Evolutionary conservation across 129 eudicot species (phyloP).

Genomic region (Flaveria trinervia): DNA sequence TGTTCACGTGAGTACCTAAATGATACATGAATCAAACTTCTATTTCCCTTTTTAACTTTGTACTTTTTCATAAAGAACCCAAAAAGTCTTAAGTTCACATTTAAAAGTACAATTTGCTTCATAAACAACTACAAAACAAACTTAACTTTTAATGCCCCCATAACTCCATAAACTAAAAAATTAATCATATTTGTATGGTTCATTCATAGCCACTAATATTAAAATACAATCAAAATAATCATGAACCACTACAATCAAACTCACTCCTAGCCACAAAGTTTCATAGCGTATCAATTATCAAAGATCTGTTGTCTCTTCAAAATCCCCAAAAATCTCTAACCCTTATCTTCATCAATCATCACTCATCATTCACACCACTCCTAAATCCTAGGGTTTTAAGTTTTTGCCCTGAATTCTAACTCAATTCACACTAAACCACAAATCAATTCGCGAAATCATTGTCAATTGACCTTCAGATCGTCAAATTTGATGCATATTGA

Average conservation of each 20-base stretch:
- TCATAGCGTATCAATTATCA: background rate
- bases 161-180: too few relatives aligned
- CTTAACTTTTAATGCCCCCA: too few relatives aligned
- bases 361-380: background rate
- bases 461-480: background rate
- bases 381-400: background rate
- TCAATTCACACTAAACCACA: background rate
- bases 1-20: too few relatives aligned
- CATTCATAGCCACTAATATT: background rate
- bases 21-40: too few relatives aligned
- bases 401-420: background rate
- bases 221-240: background rate
- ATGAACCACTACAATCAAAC: background rate
- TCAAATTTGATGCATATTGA: background rate
- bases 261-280: background rate
- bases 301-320: background rate
- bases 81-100: too few relatives aligned
- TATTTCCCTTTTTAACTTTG: too few relatives aligned
- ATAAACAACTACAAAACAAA: too few relatives aligned
- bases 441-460: background rate
- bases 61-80: too few relatives aligned
- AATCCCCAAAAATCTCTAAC: background rate
- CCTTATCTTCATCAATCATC: background rate
- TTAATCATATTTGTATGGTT: background rate
- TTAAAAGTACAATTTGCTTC: too few relatives aligned